Evolutionary conservation across 2,329 filamentous ascomycete genomes (phyloP).

Genomic region (Pochonia chlamydosporia): DNA sequence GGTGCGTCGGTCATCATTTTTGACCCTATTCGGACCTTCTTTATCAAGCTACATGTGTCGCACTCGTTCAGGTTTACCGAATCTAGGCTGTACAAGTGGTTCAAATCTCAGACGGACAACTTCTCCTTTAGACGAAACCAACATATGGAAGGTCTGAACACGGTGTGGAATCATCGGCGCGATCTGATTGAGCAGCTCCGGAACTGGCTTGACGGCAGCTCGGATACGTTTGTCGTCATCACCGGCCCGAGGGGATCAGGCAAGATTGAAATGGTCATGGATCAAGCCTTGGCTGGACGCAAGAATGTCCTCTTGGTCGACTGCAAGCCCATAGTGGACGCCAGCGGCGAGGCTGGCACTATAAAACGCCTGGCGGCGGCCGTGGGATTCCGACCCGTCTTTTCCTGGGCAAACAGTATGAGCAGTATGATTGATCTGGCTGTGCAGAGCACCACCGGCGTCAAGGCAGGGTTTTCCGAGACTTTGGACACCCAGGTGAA

Average conservation of each 20-base stretch:
- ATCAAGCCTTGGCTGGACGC: constrained; percentile 72
- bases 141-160: constrained; percentile 65
- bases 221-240: constrained; percentile 88
- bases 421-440: constrained; percentile 90
- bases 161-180: constrained; percentile 83
- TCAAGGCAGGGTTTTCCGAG: constrained; percentile 91
- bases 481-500: constrained; percentile 82
- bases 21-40: constrained; percentile 90
- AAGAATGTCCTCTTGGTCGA: constrained; percentile 80
- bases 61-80: constrained; percentile 68
- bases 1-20: constrained; percentile 83
- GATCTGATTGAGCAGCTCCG: constrained; percentile 76
- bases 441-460: constrained; percentile 86
- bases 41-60: constrained; percentile 83
- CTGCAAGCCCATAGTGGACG: constrained; percentile 89
- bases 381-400: constrained; percentile 88
- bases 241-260: constrained; percentile 89
- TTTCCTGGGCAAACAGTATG: constrained; percentile 93
- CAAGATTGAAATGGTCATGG: constrained; percentile 80
- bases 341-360: constrained; percentile 77
- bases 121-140: constrained; percentile 57
- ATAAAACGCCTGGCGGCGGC: constrained; percentile 75
- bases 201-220: constrained; percentile 80
- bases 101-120: constrained; percentile 57
- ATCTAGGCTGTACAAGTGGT: constrained; percentile 71